These are phyloP conservation scores for Themeda triandra DNA, from an alignment of 176 grass and related monocot genomes.

Conservation along the genomic window DNA sequence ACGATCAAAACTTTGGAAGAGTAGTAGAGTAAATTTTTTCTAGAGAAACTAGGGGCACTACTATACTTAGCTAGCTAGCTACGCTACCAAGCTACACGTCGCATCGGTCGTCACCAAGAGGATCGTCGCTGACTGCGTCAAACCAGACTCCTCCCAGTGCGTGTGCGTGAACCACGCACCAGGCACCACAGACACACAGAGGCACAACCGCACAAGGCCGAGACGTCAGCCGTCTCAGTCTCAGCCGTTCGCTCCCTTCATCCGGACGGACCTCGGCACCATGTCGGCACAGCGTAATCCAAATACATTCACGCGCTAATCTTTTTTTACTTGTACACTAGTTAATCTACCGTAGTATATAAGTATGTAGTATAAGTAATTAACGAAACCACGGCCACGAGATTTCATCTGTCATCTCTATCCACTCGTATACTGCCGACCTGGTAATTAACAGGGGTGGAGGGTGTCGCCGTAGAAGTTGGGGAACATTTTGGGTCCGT, in stretches of 20 bases:
- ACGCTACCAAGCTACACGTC: neutral
- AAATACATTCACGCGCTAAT: neutral
- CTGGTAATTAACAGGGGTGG: neutral
- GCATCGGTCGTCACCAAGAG: neutral
- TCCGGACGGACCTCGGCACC: neutral
- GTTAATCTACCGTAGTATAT: too few relatives aligned
- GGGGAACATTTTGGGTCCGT: neutral
- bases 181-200: neutral
- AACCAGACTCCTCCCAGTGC: neutral
- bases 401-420: neutral
- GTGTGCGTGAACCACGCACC: conserved; percentile 19
- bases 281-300: conserved; percentile 36
- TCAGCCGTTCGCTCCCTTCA: neutral
- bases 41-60: neutral
- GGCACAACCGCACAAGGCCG: too few relatives aligned
- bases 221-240: neutral
- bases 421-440: neutral
- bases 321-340: too few relatives aligned
- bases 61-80: neutral
- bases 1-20: conserved; percentile 3
- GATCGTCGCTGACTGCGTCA: conserved; percentile 24
- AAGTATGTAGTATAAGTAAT: too few relatives aligned
- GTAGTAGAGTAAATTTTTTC: neutral
- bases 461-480: neutral
- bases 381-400: neutral